Evolutionary conservation across 768 basidiomycete species (phyloP).

Genomic region (Serendipita sp.): DNA sequence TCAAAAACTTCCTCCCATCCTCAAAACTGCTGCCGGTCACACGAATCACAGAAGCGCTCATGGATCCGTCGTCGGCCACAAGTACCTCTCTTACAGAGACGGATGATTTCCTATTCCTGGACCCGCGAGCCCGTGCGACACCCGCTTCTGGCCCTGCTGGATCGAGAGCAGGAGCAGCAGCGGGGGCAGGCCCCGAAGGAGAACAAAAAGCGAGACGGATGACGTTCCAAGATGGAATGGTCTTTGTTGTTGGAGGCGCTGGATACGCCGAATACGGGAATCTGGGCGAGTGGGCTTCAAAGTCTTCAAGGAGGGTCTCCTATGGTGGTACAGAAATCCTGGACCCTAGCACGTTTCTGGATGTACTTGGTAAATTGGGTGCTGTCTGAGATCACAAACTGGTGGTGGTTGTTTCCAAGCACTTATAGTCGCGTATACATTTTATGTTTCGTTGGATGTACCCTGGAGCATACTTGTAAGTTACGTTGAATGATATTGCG

Average conservation of each 20-base stretch:
- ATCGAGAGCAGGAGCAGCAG: slow-evolving; percentile 19
- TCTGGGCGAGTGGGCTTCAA: slow-evolving; percentile 79
- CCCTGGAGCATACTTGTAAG: too few relatives aligned
- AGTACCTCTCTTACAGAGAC: slow-evolving; percentile 92
- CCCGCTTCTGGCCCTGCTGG: slow-evolving; percentile 28
- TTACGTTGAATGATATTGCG: too few relatives aligned
- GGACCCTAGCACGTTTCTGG: slow-evolving; percentile 73
- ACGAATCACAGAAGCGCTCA: slow-evolving; percentile 83
- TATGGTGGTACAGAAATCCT: slow-evolving; percentile 95
- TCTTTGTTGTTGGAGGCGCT: slow-evolving; percentile 93
- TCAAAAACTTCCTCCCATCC: slow-evolving; percentile 92
- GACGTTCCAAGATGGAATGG: slow-evolving; percentile 76
- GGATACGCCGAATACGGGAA: slow-evolving; percentile 97
- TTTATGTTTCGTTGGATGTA: too few relatives aligned
- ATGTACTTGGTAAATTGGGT: slow-evolving; percentile 49
- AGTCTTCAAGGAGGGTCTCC: slow-evolving; percentile 68
- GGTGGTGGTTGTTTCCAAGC: too few relatives aligned
- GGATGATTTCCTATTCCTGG: slow-evolving; percentile 88
- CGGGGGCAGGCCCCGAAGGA: slow-evolving; percentile 16
- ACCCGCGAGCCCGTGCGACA: slow-evolving; percentile 60
- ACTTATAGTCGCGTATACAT: too few relatives aligned
- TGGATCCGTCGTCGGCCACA: slow-evolving; percentile 90
- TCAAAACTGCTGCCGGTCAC: slow-evolving; percentile 89
- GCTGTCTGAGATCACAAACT: background rate
- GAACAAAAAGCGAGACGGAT: slow-evolving; percentile 33